phyloP scores from a whole-genome alignment of 169 alveolate species.

The Miamiensis avidus region DNA sequence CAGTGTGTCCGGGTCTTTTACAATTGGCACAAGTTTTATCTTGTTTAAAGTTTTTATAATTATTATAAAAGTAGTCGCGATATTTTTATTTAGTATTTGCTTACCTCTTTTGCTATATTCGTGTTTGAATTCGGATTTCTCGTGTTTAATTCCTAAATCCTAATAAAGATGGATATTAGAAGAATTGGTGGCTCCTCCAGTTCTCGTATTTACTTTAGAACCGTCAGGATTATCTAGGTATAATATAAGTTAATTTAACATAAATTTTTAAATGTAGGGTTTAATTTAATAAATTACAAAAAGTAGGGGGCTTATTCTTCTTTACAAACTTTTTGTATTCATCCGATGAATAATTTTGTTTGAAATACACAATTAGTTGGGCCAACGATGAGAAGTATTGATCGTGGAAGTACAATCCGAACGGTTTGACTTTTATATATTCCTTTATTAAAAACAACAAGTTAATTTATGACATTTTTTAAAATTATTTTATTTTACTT shows the following conservation, averaged over 20 bases:
- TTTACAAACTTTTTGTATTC: conserved; percentile 6
- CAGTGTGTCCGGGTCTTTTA: neutral
- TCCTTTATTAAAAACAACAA: no score
- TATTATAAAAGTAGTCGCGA: neutral
- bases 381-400: neutral
- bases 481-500: no score
- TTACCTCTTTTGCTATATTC: neutral
- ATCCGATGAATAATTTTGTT: neutral
- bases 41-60: neutral
- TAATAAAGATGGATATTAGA: neutral
- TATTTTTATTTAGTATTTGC: neutral
- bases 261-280: neutral
- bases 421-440: conserved; percentile 7
- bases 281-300: neutral
- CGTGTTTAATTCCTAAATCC: neutral
- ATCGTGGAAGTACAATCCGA: conserved; percentile 10
- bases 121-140: neutral
- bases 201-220: no score
- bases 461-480: no score
- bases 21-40: neutral
- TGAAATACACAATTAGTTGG: conserved; percentile 8
- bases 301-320: neutral
- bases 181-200: no score
- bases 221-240: no score
- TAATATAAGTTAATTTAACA: neutral